Percentiles rank a stretch among this genome's conserved stretches.
phyloP scores from a whole-genome alignment of 805 yeast species.

The Teunomyces funiuensis region DNA sequence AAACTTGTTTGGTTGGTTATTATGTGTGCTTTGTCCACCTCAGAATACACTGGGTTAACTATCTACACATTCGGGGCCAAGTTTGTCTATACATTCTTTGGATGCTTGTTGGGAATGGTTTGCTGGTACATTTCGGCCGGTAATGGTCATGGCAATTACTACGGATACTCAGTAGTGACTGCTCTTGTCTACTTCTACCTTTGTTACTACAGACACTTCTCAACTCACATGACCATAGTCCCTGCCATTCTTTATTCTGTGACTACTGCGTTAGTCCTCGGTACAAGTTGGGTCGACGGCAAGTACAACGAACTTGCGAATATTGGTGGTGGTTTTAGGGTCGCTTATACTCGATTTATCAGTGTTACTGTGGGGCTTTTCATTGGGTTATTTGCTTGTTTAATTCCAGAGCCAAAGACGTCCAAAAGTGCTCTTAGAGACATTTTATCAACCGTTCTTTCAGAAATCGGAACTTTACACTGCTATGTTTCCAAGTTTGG shows the following conservation, averaged over 20 bases:
- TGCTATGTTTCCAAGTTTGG: slow-evolving; percentile 30
- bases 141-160: slow-evolving; percentile 27
- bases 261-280: slow-evolving; percentile 29
- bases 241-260: slow-evolving; percentile 29
- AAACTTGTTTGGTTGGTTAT: slow-evolving; percentile 32
- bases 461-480: slow-evolving; percentile 28
- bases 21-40: slow-evolving; percentile 29
- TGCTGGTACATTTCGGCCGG: slow-evolving; percentile 32
- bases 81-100: slow-evolving; percentile 26
- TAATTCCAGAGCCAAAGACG: slow-evolving; percentile 31
- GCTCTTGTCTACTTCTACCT: slow-evolving; percentile 23
- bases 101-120: slow-evolving; percentile 29
- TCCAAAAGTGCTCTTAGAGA: slow-evolving; percentile 27
- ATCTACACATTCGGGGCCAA: slow-evolving; percentile 24
- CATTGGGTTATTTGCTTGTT: slow-evolving; percentile 30
- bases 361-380: slow-evolving; percentile 28
- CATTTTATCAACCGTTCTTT: slow-evolving; percentile 20
- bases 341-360: slow-evolving; percentile 28
- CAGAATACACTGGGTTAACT: slow-evolving; percentile 32
- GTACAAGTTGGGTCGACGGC: slow-evolving; percentile 34
- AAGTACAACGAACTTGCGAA: slow-evolving; percentile 16
- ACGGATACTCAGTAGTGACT: slow-evolving; percentile 31
- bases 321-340: slow-evolving; percentile 29
- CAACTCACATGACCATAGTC: slow-evolving; percentile 24
- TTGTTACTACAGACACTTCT: slow-evolving; percentile 30